Evolutionary conservation across 2,329 filamentous ascomycete genomes (phyloP), one percentile per base, ranked within the genome.

Genomic region (Pseudonectria foliicola): DNA sequence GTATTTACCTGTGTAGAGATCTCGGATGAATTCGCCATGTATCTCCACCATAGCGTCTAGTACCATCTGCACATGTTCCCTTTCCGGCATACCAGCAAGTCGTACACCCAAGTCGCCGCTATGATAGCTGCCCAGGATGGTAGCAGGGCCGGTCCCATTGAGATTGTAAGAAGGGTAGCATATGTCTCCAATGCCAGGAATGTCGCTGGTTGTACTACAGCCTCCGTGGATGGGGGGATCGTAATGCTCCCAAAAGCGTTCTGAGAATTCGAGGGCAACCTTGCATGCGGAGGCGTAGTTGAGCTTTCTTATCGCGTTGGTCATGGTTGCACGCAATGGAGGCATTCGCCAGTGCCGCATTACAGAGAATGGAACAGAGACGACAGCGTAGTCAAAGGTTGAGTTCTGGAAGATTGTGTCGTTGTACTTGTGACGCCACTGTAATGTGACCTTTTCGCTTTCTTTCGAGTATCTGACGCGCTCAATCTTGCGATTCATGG

Each of bases 161-260:
- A 84, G 63, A 42, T 75, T 66, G 61, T 82, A 83, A 6, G 72
- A 71, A 0, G 80, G 80, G 55, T 83, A 85, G 65, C 78, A 83
- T 41, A 82, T 66, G 29, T 58, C 67, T 15, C 76, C 74, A 35
- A 83, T 68, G 16, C 75, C 73, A 0, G 75, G 67, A 35, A 82
- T 79, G 43, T 82, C 72, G 2, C 67, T 71, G 1, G 45, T 43
- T 3, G 67, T 67, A 29, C 70, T 73, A 50, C 80, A 84, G 6
- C 78, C 75, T 10, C 82, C 81, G 39, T 73, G 66, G 53, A 85
- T 85, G 5, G 70, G 68, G 31, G 63, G 63, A 21, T 60, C 53
- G 31, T 59, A 59, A 38, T 68, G 63, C 49, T 75, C 70, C 71
- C 70, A 75, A 61, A 75, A 76, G 2, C 82, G 75, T 0, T 80